A percentile compares a stretch with the other conserved stretches of the same genome.
These are phyloP conservation scores for Boletus vermiculosoides DNA, from an alignment of 768 basidiomycete species.

Conservation along the genomic window DNA sequence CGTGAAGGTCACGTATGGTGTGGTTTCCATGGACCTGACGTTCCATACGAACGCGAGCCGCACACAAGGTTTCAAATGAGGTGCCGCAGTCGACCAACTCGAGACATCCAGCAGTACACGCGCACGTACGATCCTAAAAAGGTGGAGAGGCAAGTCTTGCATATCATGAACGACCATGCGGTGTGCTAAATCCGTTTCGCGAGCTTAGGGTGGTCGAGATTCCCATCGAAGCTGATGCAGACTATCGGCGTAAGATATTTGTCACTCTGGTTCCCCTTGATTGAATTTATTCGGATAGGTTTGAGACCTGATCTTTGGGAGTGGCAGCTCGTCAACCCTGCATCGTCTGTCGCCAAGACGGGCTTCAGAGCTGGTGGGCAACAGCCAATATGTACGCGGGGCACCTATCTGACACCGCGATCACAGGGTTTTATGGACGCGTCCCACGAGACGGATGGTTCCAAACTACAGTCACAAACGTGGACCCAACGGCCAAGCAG, in stretches of 20 bases:
- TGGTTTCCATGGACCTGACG: slow-evolving; percentile 29
- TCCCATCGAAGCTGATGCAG: slow-evolving; percentile 55
- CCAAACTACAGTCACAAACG: slow-evolving; percentile 74
- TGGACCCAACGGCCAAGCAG: slow-evolving; percentile 79
- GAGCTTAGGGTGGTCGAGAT: slow-evolving; percentile 54
- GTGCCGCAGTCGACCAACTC: slow-evolving; percentile 45
- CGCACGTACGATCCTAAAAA: slow-evolving; percentile 47
- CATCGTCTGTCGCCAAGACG: slow-evolving; percentile 51
- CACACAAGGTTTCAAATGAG: slow-evolving; percentile 43
- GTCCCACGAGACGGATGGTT: slow-evolving; percentile 57
- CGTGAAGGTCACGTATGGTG: slow-evolving; percentile 35
- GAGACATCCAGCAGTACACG: slow-evolving; percentile 68
- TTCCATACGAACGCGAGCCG: slow-evolving; percentile 37
- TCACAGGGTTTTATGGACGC: slow-evolving; percentile 56
- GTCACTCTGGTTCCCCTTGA: neutral
- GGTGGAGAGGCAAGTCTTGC: slow-evolving; percentile 53
- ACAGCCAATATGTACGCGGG: neutral
- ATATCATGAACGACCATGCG: neutral
- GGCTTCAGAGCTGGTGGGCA: slow-evolving; percentile 52
- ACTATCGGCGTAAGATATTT: slow-evolving; percentile 54
- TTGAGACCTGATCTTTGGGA: slow-evolving; percentile 48
- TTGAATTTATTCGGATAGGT: slow-evolving; percentile 4
- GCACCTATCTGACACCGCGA: neutral
- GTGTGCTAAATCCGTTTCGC: slow-evolving; percentile 3
- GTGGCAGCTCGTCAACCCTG: slow-evolving; percentile 61